A percentile compares a stretch with the other conserved stretches of the same genome.
phyloP scores from a whole-genome alignment of 805 yeast species.

The Kuraishia floccosa region DNA sequence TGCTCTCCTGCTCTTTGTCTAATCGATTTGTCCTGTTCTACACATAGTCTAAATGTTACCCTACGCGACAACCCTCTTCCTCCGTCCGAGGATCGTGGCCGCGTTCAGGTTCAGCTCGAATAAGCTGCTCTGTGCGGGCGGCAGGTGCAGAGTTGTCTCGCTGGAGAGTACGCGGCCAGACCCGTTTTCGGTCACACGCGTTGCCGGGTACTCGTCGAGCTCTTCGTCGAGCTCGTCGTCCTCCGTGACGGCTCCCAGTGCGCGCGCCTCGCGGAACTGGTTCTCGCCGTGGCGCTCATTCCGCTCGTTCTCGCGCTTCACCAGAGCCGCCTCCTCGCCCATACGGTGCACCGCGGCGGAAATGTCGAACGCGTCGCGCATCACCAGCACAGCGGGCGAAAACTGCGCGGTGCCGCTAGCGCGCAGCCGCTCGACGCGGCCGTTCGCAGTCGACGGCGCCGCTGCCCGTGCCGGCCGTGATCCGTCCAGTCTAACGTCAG shows the following conservation, averaged over 20 bases:
- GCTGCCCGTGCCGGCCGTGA: neutral
- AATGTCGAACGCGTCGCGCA: conserved; percentile 49
- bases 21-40: too few species aligned
- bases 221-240: neutral
- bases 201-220: neutral
- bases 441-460: neutral
- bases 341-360: conserved; percentile 50
- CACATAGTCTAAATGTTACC: too few species aligned
- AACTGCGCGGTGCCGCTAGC: conserved; percentile 11
- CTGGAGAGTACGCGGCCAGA: too few species aligned
- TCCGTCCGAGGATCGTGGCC: conserved; percentile 42
- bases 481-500: neutral
- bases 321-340: conserved; percentile 35
- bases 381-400: conserved; percentile 48
- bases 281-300: conserved; percentile 4
- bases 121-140: too few species aligned
- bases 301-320: conserved; percentile 5
- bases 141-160: neutral
- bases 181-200: too few species aligned
- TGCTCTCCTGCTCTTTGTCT: too few species aligned
- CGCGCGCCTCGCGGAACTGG: neutral
- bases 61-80: too few species aligned
- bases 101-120: conserved; percentile 38
- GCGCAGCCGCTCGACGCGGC: neutral
- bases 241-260: neutral